Base-by-base conservation (phyloP, 495 filamentous ascomycete species). In the Xylaria castorea region DNA sequence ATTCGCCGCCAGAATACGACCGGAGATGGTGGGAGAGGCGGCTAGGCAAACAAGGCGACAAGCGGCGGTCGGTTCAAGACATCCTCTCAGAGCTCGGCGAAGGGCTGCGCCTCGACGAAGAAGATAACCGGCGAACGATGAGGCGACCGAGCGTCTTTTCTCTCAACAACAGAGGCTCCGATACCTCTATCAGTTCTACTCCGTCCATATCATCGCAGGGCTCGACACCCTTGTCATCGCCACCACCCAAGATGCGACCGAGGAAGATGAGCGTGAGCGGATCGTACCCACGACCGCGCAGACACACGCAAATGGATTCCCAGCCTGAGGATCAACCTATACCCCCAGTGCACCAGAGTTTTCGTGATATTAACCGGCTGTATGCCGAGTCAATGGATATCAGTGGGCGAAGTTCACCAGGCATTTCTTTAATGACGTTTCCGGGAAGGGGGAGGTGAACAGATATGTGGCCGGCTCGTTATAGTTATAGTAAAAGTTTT, bases 11-110 rank as follows among this genome's bases (percentile, higher is more conserved):
- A 0, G 64, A 61, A 25, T 38, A 64, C 57, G 71, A 64, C 16
- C 30, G 65, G 22, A 7, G 44, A 32, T 73, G 71, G 71, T 73
- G 71, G 71, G 65, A 73, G 34, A 30, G 42, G 22, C 57, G 71
- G 0, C 0, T 55, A 1, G 75, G 75, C 1, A 75, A 74, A 20
- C 67, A 71, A 22, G 74, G 76, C 20, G 73, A 76, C 34, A 53
- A 79, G 63, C 51, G 71, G 22, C 71, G 71, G 12, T 73, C 71
- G 0, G 71, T 53, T 5, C 71, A 73, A 34, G 71, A 73, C 9
- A 73, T 73, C 11, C 58, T 73, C 42, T 73, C 71, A 22, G 71
- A 73, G 57, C 71, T 73, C 8, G 71, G 46, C 51, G 63, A 72
- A n/a, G 70, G 62, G 4, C 20, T 72, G n/a, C 70, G 70, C 25